Percentiles rank a stretch among this genome's conserved stretches.
Conservation (phyloP, 352 stramenopile species). For the Aphanomyces euteiches region DNA sequence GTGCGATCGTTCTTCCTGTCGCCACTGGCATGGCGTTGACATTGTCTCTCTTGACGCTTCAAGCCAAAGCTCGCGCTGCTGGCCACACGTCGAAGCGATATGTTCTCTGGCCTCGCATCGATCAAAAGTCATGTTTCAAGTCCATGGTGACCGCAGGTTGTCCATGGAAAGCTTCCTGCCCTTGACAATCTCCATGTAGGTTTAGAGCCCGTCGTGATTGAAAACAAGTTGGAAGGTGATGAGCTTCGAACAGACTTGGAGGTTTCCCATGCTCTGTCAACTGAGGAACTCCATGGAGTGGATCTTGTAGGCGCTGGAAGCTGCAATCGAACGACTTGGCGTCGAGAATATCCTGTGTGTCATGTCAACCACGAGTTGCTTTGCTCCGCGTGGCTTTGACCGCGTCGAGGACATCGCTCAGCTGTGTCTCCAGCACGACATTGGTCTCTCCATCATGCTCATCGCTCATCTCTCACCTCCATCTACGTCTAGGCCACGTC, state of each 20-base stretch:
- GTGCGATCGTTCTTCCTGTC: constrained; percentile 92
- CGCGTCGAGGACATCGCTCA: constrained; percentile 90
- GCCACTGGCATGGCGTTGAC: constrained; percentile 97
- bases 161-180: not conserved
- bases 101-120: constrained; percentile 94
- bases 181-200: constrained; percentile 34
- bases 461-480: not conserved
- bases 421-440: constrained; percentile 66
- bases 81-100: constrained; percentile 48
- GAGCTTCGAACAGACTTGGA: constrained; percentile 90
- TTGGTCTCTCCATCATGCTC: constrained; percentile 44
- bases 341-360: constrained; percentile 86
- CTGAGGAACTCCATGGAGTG: not conserved
- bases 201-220: constrained; percentile 88
- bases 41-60: constrained; percentile 87
- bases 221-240: constrained; percentile 61
- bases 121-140: constrained; percentile 99
- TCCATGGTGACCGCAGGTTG: constrained; percentile 86
- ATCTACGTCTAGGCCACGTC: constrained; percentile 73
- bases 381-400: constrained; percentile 95
- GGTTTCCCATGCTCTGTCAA: constrained; percentile 3
- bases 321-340: constrained; percentile 55
- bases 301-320: constrained; percentile 46
- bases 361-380: constrained; percentile 98
- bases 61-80: not conserved